Evolutionary conservation across 495 filamentous ascomycete genomes (phyloP).

Genomic region (Daldinia grandis): DNA sequence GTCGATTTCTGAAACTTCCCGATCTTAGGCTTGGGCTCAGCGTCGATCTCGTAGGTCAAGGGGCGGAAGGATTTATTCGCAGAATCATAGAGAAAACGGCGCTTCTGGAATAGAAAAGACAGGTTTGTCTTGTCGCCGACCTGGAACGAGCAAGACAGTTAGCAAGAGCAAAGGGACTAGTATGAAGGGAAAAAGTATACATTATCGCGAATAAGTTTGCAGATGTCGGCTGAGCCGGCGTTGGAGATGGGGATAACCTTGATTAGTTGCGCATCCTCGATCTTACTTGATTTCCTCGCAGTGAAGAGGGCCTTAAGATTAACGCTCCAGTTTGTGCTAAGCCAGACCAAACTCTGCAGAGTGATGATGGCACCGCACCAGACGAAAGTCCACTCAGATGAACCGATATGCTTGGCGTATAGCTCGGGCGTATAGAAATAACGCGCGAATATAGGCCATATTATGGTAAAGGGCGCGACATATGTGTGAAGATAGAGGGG

Average conservation of each 20-base stretch:
- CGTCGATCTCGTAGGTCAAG: conserved; percentile 84
- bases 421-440: conserved; percentile 81
- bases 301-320: conserved; percentile 85
- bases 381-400: conserved; percentile 96
- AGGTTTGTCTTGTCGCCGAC: conserved; percentile 73
- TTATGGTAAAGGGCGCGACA: conserved; percentile 86
- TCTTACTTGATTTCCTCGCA: conserved; percentile 70
- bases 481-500: conserved; percentile 84
- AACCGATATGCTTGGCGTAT: conserved; percentile 88
- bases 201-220: conserved; percentile 76
- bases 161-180: conserved; percentile 11
- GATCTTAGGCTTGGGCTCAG: conserved; percentile 79
- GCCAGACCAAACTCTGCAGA: conserved; percentile 86
- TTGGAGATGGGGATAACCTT: conserved; percentile 93
- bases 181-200: conserved; percentile 46
- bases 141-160: conserved; percentile 48
- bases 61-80: conserved; percentile 77
- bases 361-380: conserved; percentile 89
- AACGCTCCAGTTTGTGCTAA: conserved; percentile 98
- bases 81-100: conserved; percentile 86
- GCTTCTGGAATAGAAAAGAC: conserved; percentile 98
- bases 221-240: conserved; percentile 90
- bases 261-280: conserved; percentile 84
- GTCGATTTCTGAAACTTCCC: conserved; percentile 77
- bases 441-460: conserved; percentile 91